These are phyloP conservation scores for Striga hermonthica DNA, from an alignment of 305 asterid species.

Conservation along the genomic window DNA sequence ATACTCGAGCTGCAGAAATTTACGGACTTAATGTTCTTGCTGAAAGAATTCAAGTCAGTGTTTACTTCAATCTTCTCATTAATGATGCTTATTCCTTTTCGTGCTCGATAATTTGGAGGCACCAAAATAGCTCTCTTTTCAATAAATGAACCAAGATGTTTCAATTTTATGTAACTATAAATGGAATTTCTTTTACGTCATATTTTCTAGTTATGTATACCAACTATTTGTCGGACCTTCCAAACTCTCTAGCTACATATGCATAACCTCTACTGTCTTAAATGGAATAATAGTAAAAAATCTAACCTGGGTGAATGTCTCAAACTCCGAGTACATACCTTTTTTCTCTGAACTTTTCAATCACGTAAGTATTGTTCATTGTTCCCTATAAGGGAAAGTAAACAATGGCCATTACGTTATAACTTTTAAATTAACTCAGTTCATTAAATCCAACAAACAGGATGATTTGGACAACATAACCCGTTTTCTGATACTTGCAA, in stretches of 20 bases:
- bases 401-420: background rate
- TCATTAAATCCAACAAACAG: constrained; percentile 43
- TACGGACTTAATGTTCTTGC: constrained; percentile 79
- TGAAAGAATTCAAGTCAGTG: constrained; percentile 62
- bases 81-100: constrained; percentile 1
- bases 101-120: background rate
- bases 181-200: background rate
- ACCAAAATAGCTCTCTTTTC: no score
- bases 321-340: no score
- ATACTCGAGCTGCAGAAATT: constrained; percentile 73
- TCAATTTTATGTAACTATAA: no score
- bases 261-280: no score
- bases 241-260: no score
- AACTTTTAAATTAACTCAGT: constrained; percentile 28
- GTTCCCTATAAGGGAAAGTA: constrained; percentile 2
- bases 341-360: no score
- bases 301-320: no score
- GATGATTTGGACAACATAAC: constrained; percentile 63
- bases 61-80: constrained; percentile 21
- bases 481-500: constrained; percentile 75
- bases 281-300: no score
- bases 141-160: no score
- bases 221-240: no score
- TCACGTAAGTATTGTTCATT: background rate
- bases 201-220: background rate